phyloP scores from a whole-genome alignment of 768 basidiomycete species.

The Podaxis sp. region DNA sequence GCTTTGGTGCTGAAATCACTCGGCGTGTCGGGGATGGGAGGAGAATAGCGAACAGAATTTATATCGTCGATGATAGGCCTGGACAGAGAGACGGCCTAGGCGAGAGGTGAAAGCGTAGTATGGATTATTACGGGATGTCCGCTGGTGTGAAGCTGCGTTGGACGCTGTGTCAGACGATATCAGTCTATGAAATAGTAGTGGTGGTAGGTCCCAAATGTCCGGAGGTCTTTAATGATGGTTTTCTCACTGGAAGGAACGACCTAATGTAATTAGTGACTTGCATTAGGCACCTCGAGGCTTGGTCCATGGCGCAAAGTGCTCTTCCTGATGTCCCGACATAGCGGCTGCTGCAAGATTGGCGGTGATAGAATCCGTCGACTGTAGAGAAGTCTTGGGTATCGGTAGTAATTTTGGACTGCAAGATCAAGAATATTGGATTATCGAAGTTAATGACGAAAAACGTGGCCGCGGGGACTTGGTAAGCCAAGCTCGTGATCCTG shows the following conservation, averaged over 20 bases:
- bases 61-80: not conserved
- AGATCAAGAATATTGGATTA: not conserved
- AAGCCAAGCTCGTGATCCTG: not conserved
- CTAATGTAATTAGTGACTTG: not conserved
- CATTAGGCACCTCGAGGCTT: not conserved
- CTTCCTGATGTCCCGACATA: not conserved
- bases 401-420: not conserved
- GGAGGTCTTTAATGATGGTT: not conserved
- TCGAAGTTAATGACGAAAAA: not conserved
- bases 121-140: not conserved
- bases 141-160: not conserved
- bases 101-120: not conserved
- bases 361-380: not conserved
- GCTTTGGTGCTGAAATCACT: not conserved
- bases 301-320: not conserved
- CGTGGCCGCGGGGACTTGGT: not conserved
- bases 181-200: not conserved
- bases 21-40: not conserved
- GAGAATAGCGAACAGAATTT: not conserved
- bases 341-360: not conserved
- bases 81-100: not conserved
- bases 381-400: not conserved
- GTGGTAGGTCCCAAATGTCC: not conserved
- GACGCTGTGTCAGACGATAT: not conserved
- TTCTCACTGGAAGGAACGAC: not conserved